phyloP scores from a whole-genome alignment of 2,329 filamentous ascomycete species.

The Pseudocercospora cruenta region DNA sequence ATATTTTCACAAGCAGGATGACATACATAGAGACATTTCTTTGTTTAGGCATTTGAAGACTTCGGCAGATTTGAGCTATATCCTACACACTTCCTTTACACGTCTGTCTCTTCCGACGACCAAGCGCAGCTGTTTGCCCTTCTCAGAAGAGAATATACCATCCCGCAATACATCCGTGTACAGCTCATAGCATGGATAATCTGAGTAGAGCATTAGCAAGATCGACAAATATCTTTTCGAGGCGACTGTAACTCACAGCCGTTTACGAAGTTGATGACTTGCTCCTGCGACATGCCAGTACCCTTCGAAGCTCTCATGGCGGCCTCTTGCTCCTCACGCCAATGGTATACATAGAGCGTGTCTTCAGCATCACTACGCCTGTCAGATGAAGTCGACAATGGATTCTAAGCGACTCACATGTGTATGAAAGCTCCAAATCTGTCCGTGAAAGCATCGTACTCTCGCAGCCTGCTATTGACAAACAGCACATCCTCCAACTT shows the following conservation, averaged over 20 bases:
- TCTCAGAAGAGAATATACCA: constrained; percentile 51
- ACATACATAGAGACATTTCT: neutral
- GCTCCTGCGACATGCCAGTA: constrained; percentile 78
- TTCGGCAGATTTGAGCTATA: constrained; percentile 11
- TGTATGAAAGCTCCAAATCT: constrained; percentile 67
- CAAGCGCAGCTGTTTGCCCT: constrained; percentile 55
- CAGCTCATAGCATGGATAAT: constrained; percentile 61
- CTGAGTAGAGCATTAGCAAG: constrained; percentile 25
- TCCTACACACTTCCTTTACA: constrained; percentile 38
- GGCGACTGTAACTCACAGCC: constrained; percentile 53
- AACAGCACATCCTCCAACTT: constrained; percentile 59
- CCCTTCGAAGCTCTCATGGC: constrained; percentile 68
- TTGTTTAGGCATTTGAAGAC: neutral
- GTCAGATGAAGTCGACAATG: neutral
- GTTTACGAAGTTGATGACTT: constrained; percentile 76
- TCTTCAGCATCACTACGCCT: constrained; percentile 68
- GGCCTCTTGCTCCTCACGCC: constrained; percentile 80
- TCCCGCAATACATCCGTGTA: constrained; percentile 54
- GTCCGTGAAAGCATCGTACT: constrained; percentile 64
- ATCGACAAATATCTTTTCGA: neutral
- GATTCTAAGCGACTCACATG: constrained; percentile 52
- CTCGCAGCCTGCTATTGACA: constrained; percentile 61
- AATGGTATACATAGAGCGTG: constrained; percentile 76
- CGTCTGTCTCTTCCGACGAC: constrained; percentile 53
- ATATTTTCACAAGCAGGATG: neutral